Evolutionary conservation across 2,329 filamentous ascomycete genomes (phyloP), one percentile per base, ranked within the genome.

Genomic region (Clarireedia homoeocarpa): DNA sequence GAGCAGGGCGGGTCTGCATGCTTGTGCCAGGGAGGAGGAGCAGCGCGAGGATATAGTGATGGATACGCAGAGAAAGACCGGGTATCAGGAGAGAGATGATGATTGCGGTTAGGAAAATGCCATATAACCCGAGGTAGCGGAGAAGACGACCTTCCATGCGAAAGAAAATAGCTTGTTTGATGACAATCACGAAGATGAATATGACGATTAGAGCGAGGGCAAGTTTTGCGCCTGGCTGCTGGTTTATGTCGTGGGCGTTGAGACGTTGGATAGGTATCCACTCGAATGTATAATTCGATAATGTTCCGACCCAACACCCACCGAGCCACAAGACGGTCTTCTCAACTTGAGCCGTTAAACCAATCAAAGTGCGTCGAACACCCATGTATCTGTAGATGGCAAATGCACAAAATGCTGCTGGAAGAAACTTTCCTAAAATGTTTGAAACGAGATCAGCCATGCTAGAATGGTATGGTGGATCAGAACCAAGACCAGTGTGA

Each of bases 281-380:
- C 65, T 90, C 88, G 66, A 99, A 89, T 0, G 94, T 97, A 72
- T 96, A 95, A 72, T 97, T 97, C 67, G 92, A 92, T 62, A 99
- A 73, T 1, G 89, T 86, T 15, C 91, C 94, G 40, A 96, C 83
- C 87, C 95, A 99, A 67, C 88, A 91, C 6, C 84, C 86, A 1
- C 91, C 91, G 0, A 99, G 77, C 87, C 91, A 97, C 27, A 97
- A 77, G 2, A 97, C 72, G 0, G 90, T 89, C 76, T 95, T 96
- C 67, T 96, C 92, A 45, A 96, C 65, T 68, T 96, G 92, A 0
- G 91, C 90, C 0, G 82, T 86, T 2, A 96, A 77, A 1, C 84
- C 85, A 1, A 71, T 72, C 26, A 96, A 79, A 1, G 88, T 84
- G 47, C 88, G 85, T 4, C 82, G 77, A 9, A 94, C 80, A 53